phyloP scores from a whole-genome alignment of 2,329 filamentous ascomycete species.

The Colletotrichum camelliae region DNA sequence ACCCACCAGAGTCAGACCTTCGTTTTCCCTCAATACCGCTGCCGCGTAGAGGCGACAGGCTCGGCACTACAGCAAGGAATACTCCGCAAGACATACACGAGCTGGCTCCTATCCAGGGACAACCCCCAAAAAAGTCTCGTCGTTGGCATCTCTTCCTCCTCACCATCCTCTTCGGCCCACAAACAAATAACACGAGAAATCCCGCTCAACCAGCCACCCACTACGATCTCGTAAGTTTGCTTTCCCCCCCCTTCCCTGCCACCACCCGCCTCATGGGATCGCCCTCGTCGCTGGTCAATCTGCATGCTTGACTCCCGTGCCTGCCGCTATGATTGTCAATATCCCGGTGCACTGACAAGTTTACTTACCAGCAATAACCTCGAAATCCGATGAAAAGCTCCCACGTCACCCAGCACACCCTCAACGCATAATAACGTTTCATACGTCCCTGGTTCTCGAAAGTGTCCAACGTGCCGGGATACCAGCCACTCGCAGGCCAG shows the following conservation, averaged over 20 bases:
- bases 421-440: constrained; percentile 32
- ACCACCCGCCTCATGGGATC: not conserved
- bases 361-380: constrained; percentile 1
- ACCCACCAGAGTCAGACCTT: constrained; percentile 14
- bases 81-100: constrained; percentile 11
- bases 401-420: constrained; percentile 14
- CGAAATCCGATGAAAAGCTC: constrained; percentile 17
- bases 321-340: constrained; percentile 5
- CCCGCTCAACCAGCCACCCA: not conserved
- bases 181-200: not conserved
- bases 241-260: not conserved
- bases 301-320: constrained; percentile 13
- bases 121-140: not conserved
- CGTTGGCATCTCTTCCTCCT: not conserved
- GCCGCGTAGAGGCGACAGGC: not conserved
- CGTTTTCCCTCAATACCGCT: constrained; percentile 17
- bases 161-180: not conserved
- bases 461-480: constrained; percentile 12
- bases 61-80: not conserved
- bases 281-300: not conserved
- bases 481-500: not conserved
- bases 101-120: not conserved
- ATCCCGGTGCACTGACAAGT: constrained; percentile 20
- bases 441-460: constrained; percentile 20
- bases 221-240: not conserved